A percentile compares a stretch with the other conserved stretches of the same genome.
Conservation (phyloP, 2,329 filamentous ascomycete genomes). For the Helicocarpus griseus region DNA sequence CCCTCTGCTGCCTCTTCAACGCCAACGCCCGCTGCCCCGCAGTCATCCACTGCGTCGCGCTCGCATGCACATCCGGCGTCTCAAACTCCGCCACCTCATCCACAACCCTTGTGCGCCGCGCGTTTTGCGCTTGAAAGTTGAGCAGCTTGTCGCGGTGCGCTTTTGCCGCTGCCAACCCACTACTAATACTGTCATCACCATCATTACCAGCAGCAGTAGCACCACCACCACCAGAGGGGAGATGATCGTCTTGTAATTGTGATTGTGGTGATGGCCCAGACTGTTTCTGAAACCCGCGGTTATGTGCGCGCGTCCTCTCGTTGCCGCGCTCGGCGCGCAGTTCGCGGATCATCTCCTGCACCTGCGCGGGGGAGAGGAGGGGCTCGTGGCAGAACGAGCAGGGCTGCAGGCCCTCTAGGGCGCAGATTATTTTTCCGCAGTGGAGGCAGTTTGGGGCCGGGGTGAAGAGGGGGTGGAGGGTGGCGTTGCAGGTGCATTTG, state of each 20-base stretch:
- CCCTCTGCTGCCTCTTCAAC: conserved; percentile 74
- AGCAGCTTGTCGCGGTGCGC: conserved; percentile 74
- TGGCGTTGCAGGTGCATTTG: conserved; percentile 76
- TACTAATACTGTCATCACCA: conserved; percentile 18
- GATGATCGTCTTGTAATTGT: no score
- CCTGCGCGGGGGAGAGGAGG: conserved; percentile 60
- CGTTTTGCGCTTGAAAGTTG: conserved; percentile 76
- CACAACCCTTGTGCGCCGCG: conserved; percentile 69
- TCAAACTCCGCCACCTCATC: conserved; percentile 76
- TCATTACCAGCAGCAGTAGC: not conserved
- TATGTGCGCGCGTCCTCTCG: conserved; percentile 76
- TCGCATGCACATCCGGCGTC: conserved; percentile 43
- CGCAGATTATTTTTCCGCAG: conserved; percentile 91
- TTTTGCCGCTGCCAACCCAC: conserved; percentile 59
- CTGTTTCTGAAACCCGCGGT: conserved; percentile 42
- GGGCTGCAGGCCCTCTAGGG: conserved; percentile 85
- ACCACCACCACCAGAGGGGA: no score
- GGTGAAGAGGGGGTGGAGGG: conserved; percentile 76
- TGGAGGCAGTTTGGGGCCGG: conserved; percentile 86
- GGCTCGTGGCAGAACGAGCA: conserved; percentile 82
- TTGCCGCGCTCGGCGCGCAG: conserved; percentile 76
- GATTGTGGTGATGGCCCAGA: no score
- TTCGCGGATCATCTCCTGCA: conserved; percentile 76
- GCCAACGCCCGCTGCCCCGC: conserved; percentile 74
- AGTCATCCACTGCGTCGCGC: conserved; percentile 68